A percentile compares a stretch with the other conserved stretches of the same genome.
phyloP scores from a whole-genome alignment of 139 green algal genomes.

The Picochlorum sp. region DNA sequence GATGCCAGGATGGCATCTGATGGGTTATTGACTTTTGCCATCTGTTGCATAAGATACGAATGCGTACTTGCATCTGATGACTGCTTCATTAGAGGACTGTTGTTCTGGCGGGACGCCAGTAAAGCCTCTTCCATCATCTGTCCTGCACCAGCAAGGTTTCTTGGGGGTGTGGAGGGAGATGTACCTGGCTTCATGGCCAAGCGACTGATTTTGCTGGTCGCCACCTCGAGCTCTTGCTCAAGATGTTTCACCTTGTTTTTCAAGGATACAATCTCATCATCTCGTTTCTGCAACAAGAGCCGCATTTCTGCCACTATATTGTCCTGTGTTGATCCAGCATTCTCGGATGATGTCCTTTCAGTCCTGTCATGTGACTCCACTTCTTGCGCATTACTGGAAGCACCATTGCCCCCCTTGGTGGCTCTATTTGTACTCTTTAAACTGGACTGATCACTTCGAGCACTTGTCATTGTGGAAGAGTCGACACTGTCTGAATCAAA shows the following conservation, averaged over 20 bases:
- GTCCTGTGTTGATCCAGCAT: not conserved
- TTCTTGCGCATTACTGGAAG: not conserved
- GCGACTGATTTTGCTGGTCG: not conserved
- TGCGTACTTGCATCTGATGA: not conserved
- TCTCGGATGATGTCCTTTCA: not conserved
- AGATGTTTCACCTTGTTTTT: not conserved
- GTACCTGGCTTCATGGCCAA: not conserved
- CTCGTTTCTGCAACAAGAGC: not conserved
- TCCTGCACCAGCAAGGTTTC: not conserved
- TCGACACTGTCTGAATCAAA: not conserved
- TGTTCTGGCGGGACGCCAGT: not conserved
- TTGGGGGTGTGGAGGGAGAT: not conserved
- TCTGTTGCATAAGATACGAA: not conserved
- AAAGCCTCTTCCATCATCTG: not conserved
- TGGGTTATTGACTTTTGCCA: not conserved
- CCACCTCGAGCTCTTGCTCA: not conserved
- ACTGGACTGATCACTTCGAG: conserved; percentile 7
- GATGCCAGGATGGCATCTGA: conserved; percentile 5
- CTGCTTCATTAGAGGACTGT: not conserved
- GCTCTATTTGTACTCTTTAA: not conserved
- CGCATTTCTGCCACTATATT: not conserved
- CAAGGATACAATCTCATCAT: not conserved
- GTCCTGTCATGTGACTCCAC: not conserved
- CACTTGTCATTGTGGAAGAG: not conserved
- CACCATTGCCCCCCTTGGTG: not conserved